Evolutionary conservation across 2,329 filamentous ascomycete species (phyloP).

Genomic region (Myriangium duriaei): DNA sequence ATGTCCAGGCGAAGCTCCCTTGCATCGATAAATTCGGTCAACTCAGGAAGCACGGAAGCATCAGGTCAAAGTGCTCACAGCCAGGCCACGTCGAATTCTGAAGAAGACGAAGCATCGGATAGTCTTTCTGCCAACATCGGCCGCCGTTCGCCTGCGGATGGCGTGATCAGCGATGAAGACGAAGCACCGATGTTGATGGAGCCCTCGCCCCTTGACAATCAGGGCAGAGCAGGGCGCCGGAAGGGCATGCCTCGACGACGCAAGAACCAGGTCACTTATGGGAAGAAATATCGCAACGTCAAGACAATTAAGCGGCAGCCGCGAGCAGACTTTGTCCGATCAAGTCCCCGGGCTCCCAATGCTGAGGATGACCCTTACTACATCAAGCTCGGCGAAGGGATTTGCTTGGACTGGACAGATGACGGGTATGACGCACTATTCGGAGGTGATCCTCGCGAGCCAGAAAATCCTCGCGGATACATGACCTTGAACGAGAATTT

Average conservation of each 20-base stretch:
- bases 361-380: constrained; percentile 20
- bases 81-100: constrained; percentile 13
- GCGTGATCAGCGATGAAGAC: background rate
- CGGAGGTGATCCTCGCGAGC: constrained; percentile 27
- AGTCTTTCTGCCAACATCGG: constrained; percentile 8
- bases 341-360: constrained; percentile 3
- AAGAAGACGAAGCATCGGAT: constrained; percentile 15
- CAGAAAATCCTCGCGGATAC: constrained; percentile 44
- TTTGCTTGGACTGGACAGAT: constrained; percentile 75
- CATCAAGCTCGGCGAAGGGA: constrained; percentile 68
- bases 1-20: constrained; percentile 14
- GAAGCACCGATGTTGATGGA: background rate
- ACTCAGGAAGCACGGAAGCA: constrained; percentile 14
- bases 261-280: constrained; percentile 10
- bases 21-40: constrained; percentile 16
- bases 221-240: background rate
- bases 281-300: constrained; percentile 10
- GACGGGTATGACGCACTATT: constrained; percentile 63
- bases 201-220: background rate
- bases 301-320: constrained; percentile 7
- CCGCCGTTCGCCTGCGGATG: background rate
- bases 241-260: constrained; percentile 20
- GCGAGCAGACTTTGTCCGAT: constrained; percentile 1
- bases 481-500: constrained; percentile 44
- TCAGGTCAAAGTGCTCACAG: constrained; percentile 10